Conservation (phyloP, 2,329 filamentous ascomycete species). For the Aspergillus sp. region DNA sequence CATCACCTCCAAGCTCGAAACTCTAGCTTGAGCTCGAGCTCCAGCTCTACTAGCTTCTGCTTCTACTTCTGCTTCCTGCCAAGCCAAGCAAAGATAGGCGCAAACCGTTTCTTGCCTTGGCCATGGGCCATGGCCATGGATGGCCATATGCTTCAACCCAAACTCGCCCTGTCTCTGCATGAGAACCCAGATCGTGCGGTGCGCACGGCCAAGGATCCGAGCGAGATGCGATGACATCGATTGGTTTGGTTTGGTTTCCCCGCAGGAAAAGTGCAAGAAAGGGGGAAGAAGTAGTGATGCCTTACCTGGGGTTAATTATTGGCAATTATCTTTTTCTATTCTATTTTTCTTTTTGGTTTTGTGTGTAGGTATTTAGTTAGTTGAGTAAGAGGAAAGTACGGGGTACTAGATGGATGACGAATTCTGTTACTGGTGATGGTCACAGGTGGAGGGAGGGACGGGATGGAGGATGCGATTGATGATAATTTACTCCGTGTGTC, state of each 20-base stretch:
- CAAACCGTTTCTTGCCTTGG: neutral
- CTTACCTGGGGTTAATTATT: constrained; percentile 17
- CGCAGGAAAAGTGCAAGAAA: neutral
- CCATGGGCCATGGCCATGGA: neutral
- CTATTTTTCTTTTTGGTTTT: no score
- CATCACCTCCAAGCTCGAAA: neutral
- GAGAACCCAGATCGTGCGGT: constrained; percentile 14
- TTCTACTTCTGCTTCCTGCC: neutral
- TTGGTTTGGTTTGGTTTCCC: neutral
- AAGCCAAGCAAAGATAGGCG: neutral
- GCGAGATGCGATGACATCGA: neutral
- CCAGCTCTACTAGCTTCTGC: neutral
- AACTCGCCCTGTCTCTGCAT: constrained; percentile 21
- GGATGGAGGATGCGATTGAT: neutral
- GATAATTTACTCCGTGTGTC: neutral
- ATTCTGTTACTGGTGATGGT: neutral
- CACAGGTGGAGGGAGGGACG: neutral
- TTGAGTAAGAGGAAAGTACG: neutral
- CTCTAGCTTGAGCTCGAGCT: neutral
- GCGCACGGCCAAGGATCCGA: constrained; percentile 1
- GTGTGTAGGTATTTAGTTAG: neutral
- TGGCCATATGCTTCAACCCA: constrained; percentile 2
- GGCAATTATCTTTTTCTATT: neutral
- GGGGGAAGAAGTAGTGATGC: constrained; percentile 17
- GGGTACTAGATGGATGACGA: neutral